phyloP scores from a whole-genome alignment of 805 yeast species.

The Kluyveromyces dobzhanskii region DNA sequence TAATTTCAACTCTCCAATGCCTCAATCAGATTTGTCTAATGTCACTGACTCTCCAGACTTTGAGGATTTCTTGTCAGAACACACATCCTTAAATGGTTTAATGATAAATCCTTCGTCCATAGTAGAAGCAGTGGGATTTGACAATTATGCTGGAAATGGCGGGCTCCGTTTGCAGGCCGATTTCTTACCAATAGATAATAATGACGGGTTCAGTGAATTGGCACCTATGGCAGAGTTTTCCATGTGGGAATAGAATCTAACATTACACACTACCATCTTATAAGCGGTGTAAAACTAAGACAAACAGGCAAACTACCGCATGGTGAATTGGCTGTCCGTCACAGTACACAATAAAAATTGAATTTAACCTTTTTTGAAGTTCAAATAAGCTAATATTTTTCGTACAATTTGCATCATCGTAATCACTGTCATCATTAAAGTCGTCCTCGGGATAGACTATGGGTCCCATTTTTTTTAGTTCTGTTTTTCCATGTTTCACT shows the following conservation, averaged over 20 bases:
- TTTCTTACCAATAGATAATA: conserved; percentile 21
- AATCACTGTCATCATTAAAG: too few relatives aligned
- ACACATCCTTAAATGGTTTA: conserved; percentile 24
- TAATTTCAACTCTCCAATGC: conserved; percentile 11
- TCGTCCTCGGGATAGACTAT: too few relatives aligned
- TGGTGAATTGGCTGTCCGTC: too few relatives aligned
- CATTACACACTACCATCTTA: too few relatives aligned
- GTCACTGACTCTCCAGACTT: conserved; percentile 25
- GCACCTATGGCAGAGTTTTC: conserved; percentile 18
- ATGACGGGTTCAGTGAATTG: conserved; percentile 22
- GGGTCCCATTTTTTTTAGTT: too few relatives aligned
- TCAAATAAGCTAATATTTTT: too few relatives aligned
- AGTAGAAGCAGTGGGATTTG: conserved; percentile 27
- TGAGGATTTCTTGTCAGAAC: conserved; percentile 28
- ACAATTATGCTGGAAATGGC: conserved; percentile 10
- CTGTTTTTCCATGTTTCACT: too few relatives aligned
- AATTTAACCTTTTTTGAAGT: too few relatives aligned
- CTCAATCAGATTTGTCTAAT: conserved; percentile 13
- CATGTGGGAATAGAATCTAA: conserved; percentile 26
- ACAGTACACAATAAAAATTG: too few relatives aligned
- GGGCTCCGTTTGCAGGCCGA: conserved; percentile 16
- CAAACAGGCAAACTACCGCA: too few relatives aligned
- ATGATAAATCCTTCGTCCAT: conserved; percentile 26
- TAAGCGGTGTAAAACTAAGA: too few relatives aligned
- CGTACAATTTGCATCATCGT: too few relatives aligned